Base-by-base conservation (phyloP, 495 filamentous ascomycete genomes). In the Aspergillus cristatus region DNA sequence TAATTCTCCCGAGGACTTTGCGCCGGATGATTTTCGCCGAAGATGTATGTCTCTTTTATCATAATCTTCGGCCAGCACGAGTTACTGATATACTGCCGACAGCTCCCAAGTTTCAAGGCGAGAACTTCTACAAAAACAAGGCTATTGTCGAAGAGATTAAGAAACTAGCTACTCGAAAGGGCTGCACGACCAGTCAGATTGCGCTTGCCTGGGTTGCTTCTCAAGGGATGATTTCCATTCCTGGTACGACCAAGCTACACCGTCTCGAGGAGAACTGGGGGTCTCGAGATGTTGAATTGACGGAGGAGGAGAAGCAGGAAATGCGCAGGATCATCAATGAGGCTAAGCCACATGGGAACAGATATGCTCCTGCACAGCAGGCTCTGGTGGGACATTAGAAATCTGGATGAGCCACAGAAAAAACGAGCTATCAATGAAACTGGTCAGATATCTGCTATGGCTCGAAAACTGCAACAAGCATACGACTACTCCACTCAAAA, bases 61-160 rank as follows among this genome's bases (percentile, higher is more conserved):
- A n/a, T n/a, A n/a, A n/a, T n/a, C n/a, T n/a, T n/a, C n/a, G n/a
- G n/a, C n/a, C n/a, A n/a, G n/a, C n/a, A n/a, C n/a, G n/a, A n/a
- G 8, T 4, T 4, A 24, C 20, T 24, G 8, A 24, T 8, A 24
- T n/a, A n/a, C n/a, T n/a, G n/a, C 5, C 28, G 4, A n/a, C 28
- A 70, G 65, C 40, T 4, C 65, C 67, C 13, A 69, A 68, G 33
- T 71, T 71, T 41, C 65, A 71, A 47, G 62, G 62, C 16, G 67
- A 71, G 12, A 71, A 71, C 41, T 71, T 71, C 43, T 67, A 64
- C 48, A 64, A 62, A 39, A 71, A 71, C 35, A 42, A 37, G 11
- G 54, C 48, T 15, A 66, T 71, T 29, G 62, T 69, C 3, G 61
- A 67, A 0, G 58, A 63, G 30, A 60, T 67, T 17, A 62, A 65